A percentile compares a stretch with the other conserved stretches of the same genome.
phyloP scores from a whole-genome alignment of 108 stramenopile genomes.

The Skeletonema potamos region DNA sequence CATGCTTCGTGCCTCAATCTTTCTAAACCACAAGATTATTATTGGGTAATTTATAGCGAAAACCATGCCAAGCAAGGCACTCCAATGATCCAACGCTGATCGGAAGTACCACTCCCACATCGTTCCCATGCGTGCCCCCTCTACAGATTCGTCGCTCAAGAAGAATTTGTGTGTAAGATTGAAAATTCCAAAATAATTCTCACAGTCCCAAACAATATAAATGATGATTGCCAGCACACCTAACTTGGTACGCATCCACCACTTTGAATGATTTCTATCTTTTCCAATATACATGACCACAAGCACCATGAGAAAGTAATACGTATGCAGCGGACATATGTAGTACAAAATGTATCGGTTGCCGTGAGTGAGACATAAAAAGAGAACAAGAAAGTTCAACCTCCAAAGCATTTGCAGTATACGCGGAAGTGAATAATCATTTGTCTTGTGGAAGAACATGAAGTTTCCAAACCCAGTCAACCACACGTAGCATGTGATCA shows the following conservation, averaged over 20 bases:
- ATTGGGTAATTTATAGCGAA: slow-evolving; percentile 95
- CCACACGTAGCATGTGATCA: slow-evolving; percentile 99
- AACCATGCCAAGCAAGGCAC: slow-evolving; percentile 93
- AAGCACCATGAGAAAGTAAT: slow-evolving; percentile 96
- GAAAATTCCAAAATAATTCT: slow-evolving; percentile 69
- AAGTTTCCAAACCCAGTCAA: slow-evolving; percentile 99
- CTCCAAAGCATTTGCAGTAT: slow-evolving; percentile 97
- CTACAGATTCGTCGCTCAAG: slow-evolving; percentile 70
- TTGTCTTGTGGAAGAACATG: slow-evolving; percentile 92
- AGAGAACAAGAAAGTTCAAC: slow-evolving; percentile 94
- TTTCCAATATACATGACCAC: slow-evolving; percentile 80
- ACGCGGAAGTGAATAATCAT: slow-evolving; percentile 89
- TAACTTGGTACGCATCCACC: slow-evolving; percentile 89
- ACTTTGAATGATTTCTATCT: slow-evolving; percentile 84
- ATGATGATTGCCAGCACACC: slow-evolving; percentile 77
- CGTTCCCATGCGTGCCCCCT: slow-evolving; percentile 79
- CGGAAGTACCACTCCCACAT: slow-evolving; percentile 99
- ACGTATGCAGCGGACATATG: slow-evolving; percentile 97
- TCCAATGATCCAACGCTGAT: slow-evolving; percentile 95
- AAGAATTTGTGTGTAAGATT: slow-evolving; percentile 76
- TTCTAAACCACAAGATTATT: slow-evolving; percentile 80
- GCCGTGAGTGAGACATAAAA: slow-evolving; percentile 88
- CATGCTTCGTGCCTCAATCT: slow-evolving; percentile 63
- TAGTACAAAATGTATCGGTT: slow-evolving; percentile 98
- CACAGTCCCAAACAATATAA: slow-evolving; percentile 88